Evolutionary conservation across 768 basidiomycete genomes (phyloP).

Genomic region (Podaxis rugospora): DNA sequence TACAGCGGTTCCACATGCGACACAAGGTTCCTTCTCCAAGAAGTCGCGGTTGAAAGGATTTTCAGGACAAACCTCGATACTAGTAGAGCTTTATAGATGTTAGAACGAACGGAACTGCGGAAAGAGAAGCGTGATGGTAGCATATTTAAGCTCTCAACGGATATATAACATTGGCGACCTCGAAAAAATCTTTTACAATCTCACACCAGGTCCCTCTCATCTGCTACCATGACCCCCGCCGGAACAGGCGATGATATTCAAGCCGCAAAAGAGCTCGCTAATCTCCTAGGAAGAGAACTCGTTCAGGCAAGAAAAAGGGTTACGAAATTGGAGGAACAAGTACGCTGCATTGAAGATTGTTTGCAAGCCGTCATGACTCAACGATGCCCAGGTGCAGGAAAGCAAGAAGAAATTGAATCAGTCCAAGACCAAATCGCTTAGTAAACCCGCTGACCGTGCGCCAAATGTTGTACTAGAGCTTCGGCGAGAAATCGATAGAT

Average conservation of each 20-base stretch:
- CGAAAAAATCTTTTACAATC: background rate
- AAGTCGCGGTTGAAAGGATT: background rate
- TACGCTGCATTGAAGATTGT: background rate
- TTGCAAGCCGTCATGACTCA: background rate
- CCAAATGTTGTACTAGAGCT: background rate
- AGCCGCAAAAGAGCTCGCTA: background rate
- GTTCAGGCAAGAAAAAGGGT: background rate
- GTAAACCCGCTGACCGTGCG: background rate
- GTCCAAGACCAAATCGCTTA: background rate
- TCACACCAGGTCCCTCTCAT: background rate
- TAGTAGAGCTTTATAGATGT: background rate
- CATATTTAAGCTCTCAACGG: background rate
- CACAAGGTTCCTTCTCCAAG: background rate
- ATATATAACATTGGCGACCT: background rate
- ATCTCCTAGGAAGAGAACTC: conserved; percentile 3
- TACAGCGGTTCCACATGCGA: background rate
- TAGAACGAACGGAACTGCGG: background rate
- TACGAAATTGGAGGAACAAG: background rate
- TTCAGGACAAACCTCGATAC: background rate
- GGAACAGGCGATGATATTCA: background rate
- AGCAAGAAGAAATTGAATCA: background rate
- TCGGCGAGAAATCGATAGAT: background rate
- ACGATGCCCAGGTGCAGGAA: background rate
- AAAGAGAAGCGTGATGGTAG: background rate
- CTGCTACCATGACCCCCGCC: background rate